Evolutionary conservation across 2,329 filamentous ascomycete species (phyloP).

Genomic region (Ophiostoma fasciatum): DNA sequence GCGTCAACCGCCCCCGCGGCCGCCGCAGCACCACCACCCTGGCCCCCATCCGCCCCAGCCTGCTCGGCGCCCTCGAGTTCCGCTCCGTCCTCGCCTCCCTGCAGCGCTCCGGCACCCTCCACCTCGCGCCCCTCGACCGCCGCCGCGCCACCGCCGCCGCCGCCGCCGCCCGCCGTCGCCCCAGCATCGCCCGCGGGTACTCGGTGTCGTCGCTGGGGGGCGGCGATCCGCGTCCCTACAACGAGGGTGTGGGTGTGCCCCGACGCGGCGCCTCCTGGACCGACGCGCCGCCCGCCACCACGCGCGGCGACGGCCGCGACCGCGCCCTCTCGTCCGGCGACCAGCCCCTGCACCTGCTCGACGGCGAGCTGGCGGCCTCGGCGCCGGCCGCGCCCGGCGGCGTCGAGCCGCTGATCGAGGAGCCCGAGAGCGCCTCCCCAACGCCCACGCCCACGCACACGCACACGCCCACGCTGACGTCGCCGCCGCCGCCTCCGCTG

Average conservation of each 20-base stretch:
- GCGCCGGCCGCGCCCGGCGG: no score
- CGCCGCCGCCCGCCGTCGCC: neutral
- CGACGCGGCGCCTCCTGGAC: conserved; percentile 8
- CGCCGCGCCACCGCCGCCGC: no score
- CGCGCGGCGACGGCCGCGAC: conserved; percentile 14
- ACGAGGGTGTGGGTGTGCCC: no score
- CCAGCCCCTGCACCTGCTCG: conserved; percentile 17
- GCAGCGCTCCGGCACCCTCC: conserved; percentile 64
- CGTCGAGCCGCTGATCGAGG: no score
- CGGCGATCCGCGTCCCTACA: no score
- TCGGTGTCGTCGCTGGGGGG: no score
- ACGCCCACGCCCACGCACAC: no score
- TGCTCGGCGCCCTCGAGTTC: conserved; percentile 89
- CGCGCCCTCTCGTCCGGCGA: conserved; percentile 35
- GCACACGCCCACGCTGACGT: no score
- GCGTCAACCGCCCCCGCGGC: conserved; percentile 54
- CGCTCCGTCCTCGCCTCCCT: conserved; percentile 79
- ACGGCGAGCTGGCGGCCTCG: no score
- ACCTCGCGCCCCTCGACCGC: conserved; percentile 48
- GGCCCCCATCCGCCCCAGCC: conserved; percentile 78
- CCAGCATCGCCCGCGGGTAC: neutral
- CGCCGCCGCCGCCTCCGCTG: no score
- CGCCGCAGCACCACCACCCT: conserved; percentile 57
- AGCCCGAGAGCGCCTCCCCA: no score
- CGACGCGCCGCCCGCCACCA: neutral